phyloP scores from a whole-genome alignment of 2,329 filamentous ascomycete genomes.

The Geosmithia flava region DNA sequence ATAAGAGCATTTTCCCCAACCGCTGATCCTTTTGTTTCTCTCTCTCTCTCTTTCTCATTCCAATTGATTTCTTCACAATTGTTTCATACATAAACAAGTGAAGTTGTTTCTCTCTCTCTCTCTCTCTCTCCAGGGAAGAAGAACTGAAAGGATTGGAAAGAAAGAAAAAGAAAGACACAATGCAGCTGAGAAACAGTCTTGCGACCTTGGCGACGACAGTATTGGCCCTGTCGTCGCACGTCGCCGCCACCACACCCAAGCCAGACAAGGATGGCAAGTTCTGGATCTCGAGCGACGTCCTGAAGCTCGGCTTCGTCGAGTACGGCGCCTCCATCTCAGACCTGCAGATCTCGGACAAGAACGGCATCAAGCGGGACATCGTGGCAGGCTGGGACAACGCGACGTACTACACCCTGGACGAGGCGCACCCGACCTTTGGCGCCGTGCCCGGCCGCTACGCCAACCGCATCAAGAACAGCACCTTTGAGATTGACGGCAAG shows the following conservation, averaged over 20 bases:
- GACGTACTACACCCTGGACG: conserved; percentile 52
- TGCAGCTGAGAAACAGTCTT: conserved; percentile 8
- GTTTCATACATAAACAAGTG: too few species aligned
- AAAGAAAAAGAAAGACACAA: conserved; percentile 2
- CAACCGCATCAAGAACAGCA: conserved; percentile 70
- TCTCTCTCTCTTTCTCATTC: too few species aligned
- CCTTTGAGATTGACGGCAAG: conserved; percentile 53
- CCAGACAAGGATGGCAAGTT: conserved; percentile 56
- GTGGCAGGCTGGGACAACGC: conserved; percentile 69
- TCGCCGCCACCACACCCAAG: conserved; percentile 6
- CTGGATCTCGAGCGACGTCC: conserved; percentile 54
- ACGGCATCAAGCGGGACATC: conserved; percentile 57
- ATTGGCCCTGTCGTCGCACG: conserved; percentile 6
- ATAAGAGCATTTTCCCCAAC: too few species aligned
- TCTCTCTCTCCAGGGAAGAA: too few species aligned
- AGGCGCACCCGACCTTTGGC: conserved; percentile 58
- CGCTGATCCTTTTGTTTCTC: too few species aligned
- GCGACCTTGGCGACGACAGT: conserved; percentile 7
- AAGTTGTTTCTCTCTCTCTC: too few species aligned
- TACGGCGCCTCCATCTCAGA: conserved; percentile 66
- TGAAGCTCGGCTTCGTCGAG: conserved; percentile 57
- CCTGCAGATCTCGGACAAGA: conserved; percentile 56
- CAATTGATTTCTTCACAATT: too few species aligned
- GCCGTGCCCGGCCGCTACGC: conserved; percentile 66
- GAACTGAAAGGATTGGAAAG: conserved; percentile 8